Base-by-base conservation (phyloP, 2,329 filamentous ascomycete species). In the Aspergillus costaricaensis region DNA sequence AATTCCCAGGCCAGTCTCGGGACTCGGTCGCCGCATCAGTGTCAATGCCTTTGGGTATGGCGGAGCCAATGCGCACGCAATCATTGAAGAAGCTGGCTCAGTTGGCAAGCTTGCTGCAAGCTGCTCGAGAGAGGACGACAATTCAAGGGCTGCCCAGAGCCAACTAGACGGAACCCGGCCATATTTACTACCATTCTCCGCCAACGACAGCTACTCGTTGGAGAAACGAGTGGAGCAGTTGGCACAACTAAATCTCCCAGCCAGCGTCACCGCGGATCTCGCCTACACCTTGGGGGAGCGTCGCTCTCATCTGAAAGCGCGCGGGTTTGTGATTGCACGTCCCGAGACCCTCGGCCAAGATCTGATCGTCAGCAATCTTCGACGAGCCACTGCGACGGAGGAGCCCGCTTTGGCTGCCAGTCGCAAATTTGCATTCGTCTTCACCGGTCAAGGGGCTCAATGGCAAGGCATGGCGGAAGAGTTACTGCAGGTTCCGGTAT, bases 21-120 rank as follows among this genome's bases (percentile, higher is more conserved):
- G 47, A 25, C 14, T 50, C 4, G 47, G 52, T 23, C 39, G 63
- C n/a, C 61, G 69, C 51, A 70, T 66, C 21, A 74, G 74, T 57
- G 69, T 80, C 51, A 78, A 77, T 60, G 77, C 73, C 1, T 81
- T 81, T 59, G 80, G 80, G 1, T 81, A 77, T 27, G 79, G 80
- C 17, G 80, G 80, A 41, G 74, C 77, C 5, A 82, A 81, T 60
- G 76, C 74, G 0, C 80, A 82, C 59, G 69, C 72, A 2, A 76
- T 82, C 15, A 60, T 82, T 2, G 74, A 75, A 57, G 63, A 54
- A 36, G 38, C 44, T 8, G 19, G 48, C 27, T 12, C 15, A 41
- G 14, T 9, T 15, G 47, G 12, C 9, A 6, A 6, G 10, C 30
- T 25, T 12, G 47, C 19, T 12, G 15, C 47, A 8, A 25, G 23